phyloP scores from a whole-genome alignment of 805 yeast species.

The Spencermartinsiella europaea region DNA sequence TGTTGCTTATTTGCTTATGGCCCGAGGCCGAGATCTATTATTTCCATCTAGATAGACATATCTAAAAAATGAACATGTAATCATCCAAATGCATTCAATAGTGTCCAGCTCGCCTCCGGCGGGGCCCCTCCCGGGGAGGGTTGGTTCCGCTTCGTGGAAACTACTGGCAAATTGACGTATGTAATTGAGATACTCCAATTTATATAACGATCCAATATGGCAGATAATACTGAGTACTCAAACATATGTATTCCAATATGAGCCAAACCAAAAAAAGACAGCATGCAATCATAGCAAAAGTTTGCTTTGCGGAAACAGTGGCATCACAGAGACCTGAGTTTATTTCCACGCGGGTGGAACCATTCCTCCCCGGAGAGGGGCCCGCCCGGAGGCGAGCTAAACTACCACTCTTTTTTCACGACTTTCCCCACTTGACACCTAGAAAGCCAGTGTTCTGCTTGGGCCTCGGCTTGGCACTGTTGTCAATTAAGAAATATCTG shows the following conservation, averaged over 20 bases:
- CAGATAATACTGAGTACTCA: no score
- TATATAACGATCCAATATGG: no score
- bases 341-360: no score
- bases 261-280: not conserved
- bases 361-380: no score
- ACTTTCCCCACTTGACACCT: conserved; percentile 84
- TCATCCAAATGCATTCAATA: not conserved
- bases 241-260: no score
- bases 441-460: conserved; percentile 54
- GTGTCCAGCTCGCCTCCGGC: no score
- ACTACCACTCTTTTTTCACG: not conserved
- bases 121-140: no score
- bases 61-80: not conserved
- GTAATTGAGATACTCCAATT: no score
- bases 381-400: no score
- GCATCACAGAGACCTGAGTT: no score
- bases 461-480: conserved; percentile 44
- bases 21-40: not conserved
- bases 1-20: not conserved
- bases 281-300: not conserved
- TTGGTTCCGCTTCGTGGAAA: no score
- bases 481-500: conserved; percentile 57
- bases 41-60: not conserved
- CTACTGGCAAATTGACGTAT: no score
- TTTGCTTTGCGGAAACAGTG: not conserved